Conservation (phyloP, 768 basidiomycete species). For the Tulasnella sp. region DNA sequence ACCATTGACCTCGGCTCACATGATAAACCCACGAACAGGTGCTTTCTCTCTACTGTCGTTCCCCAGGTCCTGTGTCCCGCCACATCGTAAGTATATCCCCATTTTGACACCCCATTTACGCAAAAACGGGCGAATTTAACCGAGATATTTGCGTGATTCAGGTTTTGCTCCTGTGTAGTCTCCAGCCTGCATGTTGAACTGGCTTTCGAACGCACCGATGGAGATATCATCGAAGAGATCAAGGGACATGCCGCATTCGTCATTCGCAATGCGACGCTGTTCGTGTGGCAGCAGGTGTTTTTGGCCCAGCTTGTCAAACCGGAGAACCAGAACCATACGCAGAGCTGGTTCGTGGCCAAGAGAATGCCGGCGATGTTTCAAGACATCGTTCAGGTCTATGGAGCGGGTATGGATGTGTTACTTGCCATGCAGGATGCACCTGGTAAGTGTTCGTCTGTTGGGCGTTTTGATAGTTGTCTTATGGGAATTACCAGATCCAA, state of each 20-base stretch:
- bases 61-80: too few species aligned
- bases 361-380: background rate
- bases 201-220: background rate
- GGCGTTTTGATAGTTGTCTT: background rate
- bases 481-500: background rate
- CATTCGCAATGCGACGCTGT: background rate
- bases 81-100: too few species aligned
- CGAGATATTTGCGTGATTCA: background rate
- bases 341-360: background rate
- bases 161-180: conserved; percentile 6
- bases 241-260: background rate
- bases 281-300: conserved; percentile 9
- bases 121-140: too few species aligned
- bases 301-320: background rate
- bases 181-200: background rate
- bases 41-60: too few species aligned
- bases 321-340: conserved; percentile 8
- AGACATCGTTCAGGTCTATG: too few species aligned
- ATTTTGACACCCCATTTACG: too few species aligned
- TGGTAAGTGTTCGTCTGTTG: background rate
- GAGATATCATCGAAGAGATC: conserved; percentile 3
- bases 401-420: background rate
- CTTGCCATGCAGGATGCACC: background rate
- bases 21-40: too few species aligned
- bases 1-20: too few species aligned